phyloP scores from a whole-genome alignment of 1,284 basidiomycete genomes.

The Boletus smithii region DNA sequence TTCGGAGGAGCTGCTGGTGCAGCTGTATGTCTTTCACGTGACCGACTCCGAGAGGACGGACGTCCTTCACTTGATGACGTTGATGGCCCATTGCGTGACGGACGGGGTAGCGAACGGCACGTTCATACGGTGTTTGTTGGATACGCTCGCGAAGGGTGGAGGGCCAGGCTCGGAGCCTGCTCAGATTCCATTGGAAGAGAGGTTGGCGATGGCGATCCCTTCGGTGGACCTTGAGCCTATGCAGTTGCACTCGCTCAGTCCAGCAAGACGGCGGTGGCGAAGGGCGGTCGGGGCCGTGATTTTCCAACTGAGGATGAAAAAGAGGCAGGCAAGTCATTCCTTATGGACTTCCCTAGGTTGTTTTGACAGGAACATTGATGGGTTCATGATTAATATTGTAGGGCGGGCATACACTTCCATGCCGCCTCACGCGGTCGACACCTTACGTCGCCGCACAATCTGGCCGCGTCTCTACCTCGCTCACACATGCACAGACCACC shows the following conservation, averaged over 20 bases:
- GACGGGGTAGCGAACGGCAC: slow-evolving; percentile 12
- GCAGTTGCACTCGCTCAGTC: slow-evolving; percentile 26
- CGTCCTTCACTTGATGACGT: slow-evolving; percentile 18
- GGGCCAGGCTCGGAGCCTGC: background rate
- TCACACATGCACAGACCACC: slow-evolving; percentile 30
- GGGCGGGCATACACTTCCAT: slow-evolving; percentile 58
- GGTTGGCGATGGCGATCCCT: slow-evolving; percentile 41
- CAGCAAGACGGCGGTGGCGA: slow-evolving; percentile 44
- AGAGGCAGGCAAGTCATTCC: slow-evolving; percentile 25
- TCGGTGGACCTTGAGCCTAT: slow-evolving; percentile 40
- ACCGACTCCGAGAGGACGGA: background rate
- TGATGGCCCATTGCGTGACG: slow-evolving; percentile 19
- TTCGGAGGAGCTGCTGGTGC: slow-evolving; percentile 20
- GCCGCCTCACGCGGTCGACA: slow-evolving; percentile 37
- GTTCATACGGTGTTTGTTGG: slow-evolving; percentile 37
- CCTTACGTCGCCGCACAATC: slow-evolving; percentile 38
- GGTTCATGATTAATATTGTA: slow-evolving; percentile 21
- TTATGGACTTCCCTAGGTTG: background rate
- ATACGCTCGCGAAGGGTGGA: slow-evolving; percentile 20
- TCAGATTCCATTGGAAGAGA: slow-evolving; percentile 30
- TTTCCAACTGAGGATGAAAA: slow-evolving; percentile 31
- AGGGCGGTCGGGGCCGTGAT: slow-evolving; percentile 45
- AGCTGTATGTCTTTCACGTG: slow-evolving; percentile 7
- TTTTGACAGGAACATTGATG: background rate
- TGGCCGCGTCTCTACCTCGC: slow-evolving; percentile 20